Evolutionary conservation across 139 green algal genomes (phyloP).

Genomic region (Haematococcus lacustris): DNA sequence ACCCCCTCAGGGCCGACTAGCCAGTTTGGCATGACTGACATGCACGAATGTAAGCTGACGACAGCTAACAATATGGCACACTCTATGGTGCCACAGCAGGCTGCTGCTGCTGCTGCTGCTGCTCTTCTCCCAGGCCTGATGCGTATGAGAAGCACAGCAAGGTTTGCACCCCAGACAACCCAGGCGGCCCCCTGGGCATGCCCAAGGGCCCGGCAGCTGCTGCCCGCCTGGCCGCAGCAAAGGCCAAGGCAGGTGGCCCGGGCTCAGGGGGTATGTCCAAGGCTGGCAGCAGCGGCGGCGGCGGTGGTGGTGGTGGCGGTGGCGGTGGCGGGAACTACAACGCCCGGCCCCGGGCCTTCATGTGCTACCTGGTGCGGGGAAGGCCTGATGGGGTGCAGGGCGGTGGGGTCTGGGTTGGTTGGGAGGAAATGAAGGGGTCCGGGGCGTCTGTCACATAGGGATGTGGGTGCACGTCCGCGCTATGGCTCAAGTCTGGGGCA

Average conservation of each 20-base stretch:
- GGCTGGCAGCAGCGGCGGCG: not conserved
- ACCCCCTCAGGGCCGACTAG: too few relatives aligned
- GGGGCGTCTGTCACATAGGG: too few relatives aligned
- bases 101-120: too few relatives aligned
- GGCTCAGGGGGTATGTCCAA: not conserved
- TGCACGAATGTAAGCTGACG: too few relatives aligned
- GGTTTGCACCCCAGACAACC: constrained; percentile 38
- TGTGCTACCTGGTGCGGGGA: constrained; percentile 47
- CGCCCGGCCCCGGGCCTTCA: constrained; percentile 17
- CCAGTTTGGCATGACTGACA: too few relatives aligned
- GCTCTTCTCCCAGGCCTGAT: constrained; percentile 17
- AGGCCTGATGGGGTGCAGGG: too few relatives aligned
- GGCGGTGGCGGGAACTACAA: constrained; percentile 7
- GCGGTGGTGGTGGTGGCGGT: not conserved
- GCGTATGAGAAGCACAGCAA: constrained; percentile 37
- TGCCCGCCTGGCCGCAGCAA: not conserved
- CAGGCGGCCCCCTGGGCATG: constrained; percentile 31
- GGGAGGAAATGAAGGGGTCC: too few relatives aligned
- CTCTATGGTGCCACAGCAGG: too few relatives aligned
- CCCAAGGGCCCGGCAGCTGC: constrained; percentile 18
- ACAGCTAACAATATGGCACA: too few relatives aligned
- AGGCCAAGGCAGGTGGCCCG: not conserved
- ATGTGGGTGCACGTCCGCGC: too few relatives aligned
- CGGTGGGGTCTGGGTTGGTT: too few relatives aligned
- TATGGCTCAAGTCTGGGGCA: too few relatives aligned